Conservation (phyloP, 2,329 filamentous ascomycete genomes). For the Colletotrichum scovillei region DNA sequence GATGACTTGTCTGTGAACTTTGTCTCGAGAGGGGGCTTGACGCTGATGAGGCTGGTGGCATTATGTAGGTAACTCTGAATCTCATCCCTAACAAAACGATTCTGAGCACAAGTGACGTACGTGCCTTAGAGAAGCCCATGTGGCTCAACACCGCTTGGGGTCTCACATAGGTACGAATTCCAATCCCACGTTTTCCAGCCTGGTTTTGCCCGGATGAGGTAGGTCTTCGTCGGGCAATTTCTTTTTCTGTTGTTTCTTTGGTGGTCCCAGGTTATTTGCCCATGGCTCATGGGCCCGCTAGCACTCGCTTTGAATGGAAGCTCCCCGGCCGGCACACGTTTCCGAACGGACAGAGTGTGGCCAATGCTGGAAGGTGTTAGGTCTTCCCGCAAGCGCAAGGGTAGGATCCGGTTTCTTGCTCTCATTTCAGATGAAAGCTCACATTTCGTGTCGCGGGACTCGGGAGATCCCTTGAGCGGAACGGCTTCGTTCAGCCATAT, state of each 20-base stretch:
- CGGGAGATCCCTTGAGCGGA: constrained; percentile 23
- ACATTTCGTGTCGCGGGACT: constrained; percentile 17
- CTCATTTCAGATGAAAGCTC: not conserved
- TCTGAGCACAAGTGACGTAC: constrained; percentile 33
- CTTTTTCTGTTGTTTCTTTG: not conserved
- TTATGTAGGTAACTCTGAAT: constrained; percentile 19
- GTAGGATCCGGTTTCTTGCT: constrained; percentile 8
- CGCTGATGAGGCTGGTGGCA: constrained; percentile 38
- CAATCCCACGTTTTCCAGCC: constrained; percentile 26
- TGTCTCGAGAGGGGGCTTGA: constrained; percentile 10
- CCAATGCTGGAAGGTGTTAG: not conserved
- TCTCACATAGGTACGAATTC: constrained; percentile 9
- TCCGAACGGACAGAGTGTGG: not conserved
- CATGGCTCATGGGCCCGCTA: constrained; percentile 15
- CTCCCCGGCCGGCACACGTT: constrained; percentile 4
- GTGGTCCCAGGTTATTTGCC: not conserved
- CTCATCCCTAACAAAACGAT: not conserved
- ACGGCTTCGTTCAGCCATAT: constrained; percentile 9
- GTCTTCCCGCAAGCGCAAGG: not conserved
- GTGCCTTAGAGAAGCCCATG: constrained; percentile 19
- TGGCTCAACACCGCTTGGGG: constrained; percentile 15
- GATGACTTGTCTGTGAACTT: not conserved
- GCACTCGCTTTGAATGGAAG: constrained; percentile 26
- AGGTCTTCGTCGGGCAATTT: constrained; percentile 14
- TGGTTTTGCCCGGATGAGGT: constrained; percentile 5